Base-by-base conservation (phyloP, 306 rosid genomes). In the Fragaria vesca region DNA sequence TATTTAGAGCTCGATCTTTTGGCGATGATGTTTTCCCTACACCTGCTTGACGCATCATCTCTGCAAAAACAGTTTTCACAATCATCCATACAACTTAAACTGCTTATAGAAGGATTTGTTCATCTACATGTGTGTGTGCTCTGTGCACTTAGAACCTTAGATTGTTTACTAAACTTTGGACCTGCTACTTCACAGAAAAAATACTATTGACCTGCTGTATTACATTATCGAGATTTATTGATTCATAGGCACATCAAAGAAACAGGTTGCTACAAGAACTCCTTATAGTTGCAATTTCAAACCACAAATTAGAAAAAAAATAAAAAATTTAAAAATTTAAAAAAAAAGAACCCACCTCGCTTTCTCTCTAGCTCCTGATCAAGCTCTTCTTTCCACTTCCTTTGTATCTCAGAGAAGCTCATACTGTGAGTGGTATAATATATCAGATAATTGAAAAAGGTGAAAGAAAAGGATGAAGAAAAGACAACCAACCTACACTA, bases 361-460 rank as follows among this genome's bases (percentile, higher is more conserved):
- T 90, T 90, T 83, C 97, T 89, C 84, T 90, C 97, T 28, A 96
- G 99, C 89, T 96, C 99, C 76, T 91, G 98, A 76, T 91, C 94
- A 28, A 96, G 99, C 86, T 96, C 99, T 87, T 93, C 99, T 82
- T 96, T 93, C 99, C 99, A 96, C 87, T 91, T 93, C 80, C 92
- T 93, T 85, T 93, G 92, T 81, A 89, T 93, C 82, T 96, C 98
- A 6, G 98, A 90, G 82, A 86, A 90, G 89, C 86, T 87, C 84
- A 84, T 77, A 76, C 97, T 91, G 89, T 78, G 68, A 76, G 71
- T 43, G 74, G n/a, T 71, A 71, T 70, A 45, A 21, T 40, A 46
- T 60, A 72, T 79, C 78, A 79, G 81, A 76, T 76, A 54, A 69
- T 74, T 75, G 63, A 55, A 36, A 21, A 28, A 51, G 11, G 68